Percentiles rank a stretch among this genome's conserved stretches.
Evolutionary conservation across 805 yeast species (phyloP).

Genomic region (Wickerhamiella hasegawae): DNA sequence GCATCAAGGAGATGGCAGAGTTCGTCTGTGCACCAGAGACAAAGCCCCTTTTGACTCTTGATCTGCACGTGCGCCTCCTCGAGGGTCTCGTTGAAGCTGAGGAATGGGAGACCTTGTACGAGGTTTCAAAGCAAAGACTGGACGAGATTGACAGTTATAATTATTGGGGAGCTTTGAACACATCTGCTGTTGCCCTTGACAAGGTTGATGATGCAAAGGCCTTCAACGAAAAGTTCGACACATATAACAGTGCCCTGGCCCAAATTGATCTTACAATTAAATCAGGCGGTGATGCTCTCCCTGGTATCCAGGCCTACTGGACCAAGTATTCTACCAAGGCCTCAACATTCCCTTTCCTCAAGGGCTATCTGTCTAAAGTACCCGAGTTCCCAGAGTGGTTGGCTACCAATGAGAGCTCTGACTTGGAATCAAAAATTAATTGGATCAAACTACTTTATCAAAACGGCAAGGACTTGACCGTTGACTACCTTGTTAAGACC

Average conservation of each 20-base stretch:
- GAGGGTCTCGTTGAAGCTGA: conserved; percentile 29
- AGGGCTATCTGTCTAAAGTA: conserved; percentile 16
- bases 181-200: conserved; percentile 27
- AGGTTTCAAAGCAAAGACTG: conserved; percentile 28
- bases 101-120: conserved; percentile 30
- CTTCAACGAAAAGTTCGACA: conserved; percentile 20
- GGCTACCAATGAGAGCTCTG: conserved; percentile 11
- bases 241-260: conserved; percentile 46
- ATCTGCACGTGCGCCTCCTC: conserved; percentile 43
- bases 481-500: conserved; percentile 22
- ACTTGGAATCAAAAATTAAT: conserved; percentile 23
- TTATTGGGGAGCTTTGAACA: conserved; percentile 46
- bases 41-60: conserved; percentile 14
- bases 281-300: conserved; percentile 1
- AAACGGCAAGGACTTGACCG: conserved; percentile 14
- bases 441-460: conserved; percentile 33
- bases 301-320: conserved; percentile 27
- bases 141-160: conserved; percentile 56
- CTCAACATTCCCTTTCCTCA: conserved; percentile 51
- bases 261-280: conserved; percentile 29
- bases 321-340: conserved; percentile 34
- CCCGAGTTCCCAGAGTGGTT: conserved; percentile 14
- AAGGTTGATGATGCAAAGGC: conserved; percentile 20
- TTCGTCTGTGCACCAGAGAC: neutral
- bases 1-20: conserved; percentile 23